phyloP scores from a whole-genome alignment of 306 rosid genomes.

The Prunus kanzakura region DNA sequence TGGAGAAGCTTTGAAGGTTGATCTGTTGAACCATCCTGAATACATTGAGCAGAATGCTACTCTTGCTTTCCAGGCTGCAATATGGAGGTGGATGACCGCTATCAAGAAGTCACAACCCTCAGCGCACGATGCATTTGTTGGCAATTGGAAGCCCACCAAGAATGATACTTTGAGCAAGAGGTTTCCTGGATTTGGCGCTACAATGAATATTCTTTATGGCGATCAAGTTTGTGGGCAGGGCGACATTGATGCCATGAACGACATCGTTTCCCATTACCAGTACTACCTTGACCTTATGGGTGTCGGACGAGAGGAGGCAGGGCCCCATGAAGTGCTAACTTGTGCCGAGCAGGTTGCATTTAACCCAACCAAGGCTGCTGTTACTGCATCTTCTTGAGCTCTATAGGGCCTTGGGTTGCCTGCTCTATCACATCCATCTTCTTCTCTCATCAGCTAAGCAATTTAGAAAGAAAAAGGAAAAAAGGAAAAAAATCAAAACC shows the following conservation, averaged over 20 bases:
- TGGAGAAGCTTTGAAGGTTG: constrained; percentile 69
- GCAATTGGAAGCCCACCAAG: constrained; percentile 91
- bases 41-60: constrained; percentile 96
- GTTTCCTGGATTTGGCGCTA: constrained; percentile 80
- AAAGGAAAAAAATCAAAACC: neutral
- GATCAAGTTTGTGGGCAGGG: constrained; percentile 75
- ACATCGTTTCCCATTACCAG: constrained; percentile 67
- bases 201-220: constrained; percentile 92
- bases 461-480: neutral
- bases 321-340: constrained; percentile 53
- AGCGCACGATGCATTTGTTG: constrained; percentile 77
- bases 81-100: constrained; percentile 86
- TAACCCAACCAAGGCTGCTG: constrained; percentile 49
- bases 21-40: constrained; percentile 83
- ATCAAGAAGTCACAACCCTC: constrained; percentile 79
- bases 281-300: constrained; percentile 84
- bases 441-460: neutral
- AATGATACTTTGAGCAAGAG: constrained; percentile 74
- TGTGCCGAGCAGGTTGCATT: constrained; percentile 79
- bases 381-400: constrained; percentile 54
- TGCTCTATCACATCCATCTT: constrained; percentile 1
- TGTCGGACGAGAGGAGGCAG: constrained; percentile 65
- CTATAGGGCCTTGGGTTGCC: constrained; percentile 26
- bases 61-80: constrained; percentile 87
- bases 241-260: constrained; percentile 76